These are phyloP conservation scores for Paecilomyces sp. DNA, from an alignment of 2,329 filamentous ascomycete species.

Conservation along the genomic window DNA sequence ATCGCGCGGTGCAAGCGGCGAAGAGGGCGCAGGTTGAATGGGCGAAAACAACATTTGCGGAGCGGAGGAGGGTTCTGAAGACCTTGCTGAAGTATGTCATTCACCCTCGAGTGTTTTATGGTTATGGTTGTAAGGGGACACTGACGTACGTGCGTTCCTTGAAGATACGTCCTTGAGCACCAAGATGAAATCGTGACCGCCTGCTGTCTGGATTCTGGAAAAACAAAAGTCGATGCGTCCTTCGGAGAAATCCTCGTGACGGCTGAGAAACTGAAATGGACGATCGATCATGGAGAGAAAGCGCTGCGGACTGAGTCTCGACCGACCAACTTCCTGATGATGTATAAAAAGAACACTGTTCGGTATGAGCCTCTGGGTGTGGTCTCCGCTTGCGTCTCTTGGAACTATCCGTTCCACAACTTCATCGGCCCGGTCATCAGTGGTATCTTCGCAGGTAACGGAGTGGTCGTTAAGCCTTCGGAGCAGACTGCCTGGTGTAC, in stretches of 20 bases:
- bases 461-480: slow-evolving; percentile 85
- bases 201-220: slow-evolving; percentile 87
- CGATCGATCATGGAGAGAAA: slow-evolving; percentile 79
- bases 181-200: slow-evolving; percentile 79
- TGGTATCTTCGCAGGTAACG: slow-evolving; percentile 84
- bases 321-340: slow-evolving; percentile 87
- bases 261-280: slow-evolving; percentile 90
- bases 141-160: neutral
- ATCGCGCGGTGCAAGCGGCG: slow-evolving; percentile 68
- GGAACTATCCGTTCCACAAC: slow-evolving; percentile 98
- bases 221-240: slow-evolving; percentile 89
- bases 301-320: slow-evolving; percentile 64
- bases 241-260: slow-evolving; percentile 94
- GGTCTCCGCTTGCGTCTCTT: slow-evolving; percentile 85
- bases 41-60: slow-evolving; percentile 67
- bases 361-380: slow-evolving; percentile 88
- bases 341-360: slow-evolving; percentile 89
- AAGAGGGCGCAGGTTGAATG: slow-evolving; percentile 68
- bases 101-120: neutral
- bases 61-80: slow-evolving; percentile 71
- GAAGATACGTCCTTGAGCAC: slow-evolving; percentile 71
- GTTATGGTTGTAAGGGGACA: neutral
- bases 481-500: slow-evolving; percentile 95
- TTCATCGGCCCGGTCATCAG: slow-evolving; percentile 86
- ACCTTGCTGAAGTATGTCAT: slow-evolving; percentile 61